Conservation (phyloP, 2,329 filamentous ascomycete genomes). For the Penicillium crustosum region DNA sequence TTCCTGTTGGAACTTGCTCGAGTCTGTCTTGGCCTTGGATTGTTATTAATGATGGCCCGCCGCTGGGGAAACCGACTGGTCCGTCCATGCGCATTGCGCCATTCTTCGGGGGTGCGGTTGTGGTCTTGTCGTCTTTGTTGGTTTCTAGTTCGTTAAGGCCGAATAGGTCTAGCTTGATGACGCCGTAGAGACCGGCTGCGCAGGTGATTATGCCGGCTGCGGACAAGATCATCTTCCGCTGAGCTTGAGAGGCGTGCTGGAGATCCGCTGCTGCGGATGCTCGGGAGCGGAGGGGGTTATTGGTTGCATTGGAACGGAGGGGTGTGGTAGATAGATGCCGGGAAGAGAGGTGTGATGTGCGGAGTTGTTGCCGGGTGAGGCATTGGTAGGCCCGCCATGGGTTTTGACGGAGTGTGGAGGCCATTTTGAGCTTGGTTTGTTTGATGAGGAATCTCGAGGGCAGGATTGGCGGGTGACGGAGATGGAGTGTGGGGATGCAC, state of each 20-base stretch:
- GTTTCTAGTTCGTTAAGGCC: constrained; percentile 28
- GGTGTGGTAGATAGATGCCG: constrained; percentile 29
- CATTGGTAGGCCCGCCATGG: constrained; percentile 33
- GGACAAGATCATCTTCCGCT: constrained; percentile 36
- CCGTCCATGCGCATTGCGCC: constrained; percentile 42
- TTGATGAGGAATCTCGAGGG: constrained; percentile 7
- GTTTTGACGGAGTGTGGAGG: constrained; percentile 18
- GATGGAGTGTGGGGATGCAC: constrained; percentile 24
- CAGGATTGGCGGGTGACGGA: constrained; percentile 15
- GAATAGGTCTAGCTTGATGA: constrained; percentile 41
- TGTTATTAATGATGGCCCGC: constrained; percentile 35
- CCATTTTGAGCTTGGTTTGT: constrained; percentile 16
- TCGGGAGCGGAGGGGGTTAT: constrained; percentile 33
- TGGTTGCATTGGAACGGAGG: constrained; percentile 28
- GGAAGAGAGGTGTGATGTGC: constrained; percentile 1
- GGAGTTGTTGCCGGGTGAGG: constrained; percentile 22
- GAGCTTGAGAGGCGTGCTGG: constrained; percentile 30
- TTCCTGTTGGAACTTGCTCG: constrained; percentile 78
- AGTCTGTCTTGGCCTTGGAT: constrained; percentile 57
- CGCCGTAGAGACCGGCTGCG: constrained; percentile 43
- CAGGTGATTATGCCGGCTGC: constrained; percentile 41
- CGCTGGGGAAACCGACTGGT: constrained; percentile 37
- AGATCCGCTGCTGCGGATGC: constrained; percentile 18
- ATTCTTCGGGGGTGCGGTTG: constrained; percentile 5
- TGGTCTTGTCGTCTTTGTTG: constrained; percentile 13